These are phyloP conservation scores for Pistacia integerrima DNA, from an alignment of 345 rosid species.

Conservation along the genomic window DNA sequence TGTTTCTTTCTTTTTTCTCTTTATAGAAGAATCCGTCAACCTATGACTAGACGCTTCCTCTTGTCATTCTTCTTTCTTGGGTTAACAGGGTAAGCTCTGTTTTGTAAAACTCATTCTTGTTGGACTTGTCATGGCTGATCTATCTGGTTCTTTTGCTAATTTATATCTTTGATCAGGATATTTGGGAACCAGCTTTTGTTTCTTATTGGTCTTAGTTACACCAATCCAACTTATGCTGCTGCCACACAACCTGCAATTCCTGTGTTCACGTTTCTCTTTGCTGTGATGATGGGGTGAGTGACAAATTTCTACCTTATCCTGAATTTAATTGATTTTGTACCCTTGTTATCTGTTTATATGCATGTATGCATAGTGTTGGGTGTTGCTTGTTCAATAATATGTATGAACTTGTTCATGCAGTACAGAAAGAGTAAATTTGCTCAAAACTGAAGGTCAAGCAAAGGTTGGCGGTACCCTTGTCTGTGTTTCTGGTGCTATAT, in stretches of 20 bases:
- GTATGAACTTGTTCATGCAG: slow-evolving; percentile 57
- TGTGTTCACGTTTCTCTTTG: slow-evolving; percentile 90
- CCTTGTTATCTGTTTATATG: neutral
- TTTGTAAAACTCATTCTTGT: slow-evolving; percentile 11
- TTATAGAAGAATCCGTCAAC: slow-evolving; percentile 75
- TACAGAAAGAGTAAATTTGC: slow-evolving; percentile 86
- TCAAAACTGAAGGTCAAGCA: slow-evolving; percentile 85
- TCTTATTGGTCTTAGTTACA: slow-evolving; percentile 92
- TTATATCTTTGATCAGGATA: slow-evolving; percentile 54
- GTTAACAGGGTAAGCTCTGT: slow-evolving; percentile 67
- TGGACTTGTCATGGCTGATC: slow-evolving; percentile 18
- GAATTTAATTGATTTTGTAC: neutral
- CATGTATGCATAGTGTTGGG: slow-evolving; percentile 20
- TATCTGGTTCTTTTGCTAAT: slow-evolving; percentile 17
- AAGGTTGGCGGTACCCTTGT: slow-evolving; percentile 83
- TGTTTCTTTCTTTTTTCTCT: slow-evolving; percentile 23
- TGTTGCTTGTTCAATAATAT: slow-evolving; percentile 20
- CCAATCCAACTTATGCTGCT: slow-evolving; percentile 98
- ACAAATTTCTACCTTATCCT: neutral
- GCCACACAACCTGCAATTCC: slow-evolving; percentile 98
- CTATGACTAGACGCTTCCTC: slow-evolving; percentile 66
- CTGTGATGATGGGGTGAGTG: slow-evolving; percentile 89
- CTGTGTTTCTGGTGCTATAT: slow-evolving; percentile 84
- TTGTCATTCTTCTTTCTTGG: slow-evolving; percentile 87
- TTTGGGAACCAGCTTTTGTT: slow-evolving; percentile 97